A percentile compares a stretch with the other conserved stretches of the same genome.
These are phyloP conservation scores for Fraxinus pennsylvanica DNA, from an alignment of 257 asterid species.

Conservation along the genomic window DNA sequence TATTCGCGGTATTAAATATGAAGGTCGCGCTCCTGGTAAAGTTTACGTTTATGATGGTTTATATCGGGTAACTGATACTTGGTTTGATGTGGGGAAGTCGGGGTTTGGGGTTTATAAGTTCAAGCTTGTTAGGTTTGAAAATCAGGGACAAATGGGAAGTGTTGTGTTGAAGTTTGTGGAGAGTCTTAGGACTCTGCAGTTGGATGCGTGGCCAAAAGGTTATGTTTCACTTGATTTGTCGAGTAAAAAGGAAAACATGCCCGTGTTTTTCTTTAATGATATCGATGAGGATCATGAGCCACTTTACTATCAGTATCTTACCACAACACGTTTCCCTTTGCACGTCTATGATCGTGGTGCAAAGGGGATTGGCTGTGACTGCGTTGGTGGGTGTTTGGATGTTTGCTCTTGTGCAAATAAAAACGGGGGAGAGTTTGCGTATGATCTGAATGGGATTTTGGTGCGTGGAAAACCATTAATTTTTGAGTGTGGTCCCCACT, in stretches of 20 bases:
- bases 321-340: conserved; percentile 49
- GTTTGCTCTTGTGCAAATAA: conserved; percentile 65
- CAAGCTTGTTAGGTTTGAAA: conserved; percentile 61
- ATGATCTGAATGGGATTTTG: conserved; percentile 62
- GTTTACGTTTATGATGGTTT: conserved; percentile 88
- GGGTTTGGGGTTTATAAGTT: conserved; percentile 81
- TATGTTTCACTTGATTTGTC: conserved; percentile 75
- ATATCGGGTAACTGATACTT: conserved; percentile 56
- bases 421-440: conserved; percentile 78
- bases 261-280: conserved; percentile 65
- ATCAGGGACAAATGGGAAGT: conserved; percentile 81
- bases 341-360: conserved; percentile 35
- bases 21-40: conserved; percentile 67
- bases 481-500: conserved; percentile 82
- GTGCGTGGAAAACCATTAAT: conserved; percentile 77
- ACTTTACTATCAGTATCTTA: conserved; percentile 51
- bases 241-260: conserved; percentile 55
- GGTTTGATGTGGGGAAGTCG: conserved; percentile 82
- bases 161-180: conserved; percentile 52
- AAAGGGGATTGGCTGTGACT: conserved; percentile 53
- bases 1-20: conserved; percentile 73
- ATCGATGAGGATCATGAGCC: conserved; percentile 72
- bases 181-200: conserved; percentile 47
- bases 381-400: conserved; percentile 56
- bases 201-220: conserved; percentile 62